These are phyloP conservation scores for Termitomyces sp. DNA, from an alignment of 768 basidiomycete genomes.

Conservation along the genomic window DNA sequence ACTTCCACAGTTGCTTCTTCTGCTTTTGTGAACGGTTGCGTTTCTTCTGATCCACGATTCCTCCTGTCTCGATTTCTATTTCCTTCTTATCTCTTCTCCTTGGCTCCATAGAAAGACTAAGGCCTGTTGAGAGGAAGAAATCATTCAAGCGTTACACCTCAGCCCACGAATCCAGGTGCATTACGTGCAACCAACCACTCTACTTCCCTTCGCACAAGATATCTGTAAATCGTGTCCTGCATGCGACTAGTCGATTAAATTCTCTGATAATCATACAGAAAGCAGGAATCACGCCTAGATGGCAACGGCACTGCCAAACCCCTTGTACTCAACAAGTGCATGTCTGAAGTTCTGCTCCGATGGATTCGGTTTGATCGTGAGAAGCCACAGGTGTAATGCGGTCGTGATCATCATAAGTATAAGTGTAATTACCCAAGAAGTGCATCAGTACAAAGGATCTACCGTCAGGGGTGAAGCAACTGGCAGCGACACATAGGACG, in stretches of 20 bases:
- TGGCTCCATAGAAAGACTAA: conserved; percentile 49
- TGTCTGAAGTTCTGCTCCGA: conserved; percentile 30
- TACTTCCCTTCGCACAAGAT: conserved; percentile 61
- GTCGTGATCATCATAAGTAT: conserved; percentile 78
- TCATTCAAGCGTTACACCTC: conserved; percentile 72
- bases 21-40: conserved; percentile 30
- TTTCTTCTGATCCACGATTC: conserved; percentile 31
- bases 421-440: conserved; percentile 57
- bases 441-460: neutral
- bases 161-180: conserved; percentile 63
- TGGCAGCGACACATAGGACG: conserved; percentile 69
- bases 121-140: conserved; percentile 55
- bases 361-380: conserved; percentile 37
- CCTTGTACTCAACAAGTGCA: conserved; percentile 34
- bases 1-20: conserved; percentile 48
- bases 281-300: conserved; percentile 71
- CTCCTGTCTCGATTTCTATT: conserved; percentile 25
- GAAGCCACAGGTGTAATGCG: conserved; percentile 71
- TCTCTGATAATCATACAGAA: conserved; percentile 60
- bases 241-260: conserved; percentile 49
- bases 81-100: conserved; percentile 20
- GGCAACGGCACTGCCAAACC: conserved; percentile 74
- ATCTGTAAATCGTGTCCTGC: conserved; percentile 54
- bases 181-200: conserved; percentile 62
- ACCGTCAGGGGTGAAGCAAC: conserved; percentile 24